A percentile compares a stretch with the other conserved stretches of the same genome.
These are phyloP conservation scores for Trichoderma sp. DNA, from an alignment of 2,329 filamentous ascomycete genomes.

Conservation along the genomic window DNA sequence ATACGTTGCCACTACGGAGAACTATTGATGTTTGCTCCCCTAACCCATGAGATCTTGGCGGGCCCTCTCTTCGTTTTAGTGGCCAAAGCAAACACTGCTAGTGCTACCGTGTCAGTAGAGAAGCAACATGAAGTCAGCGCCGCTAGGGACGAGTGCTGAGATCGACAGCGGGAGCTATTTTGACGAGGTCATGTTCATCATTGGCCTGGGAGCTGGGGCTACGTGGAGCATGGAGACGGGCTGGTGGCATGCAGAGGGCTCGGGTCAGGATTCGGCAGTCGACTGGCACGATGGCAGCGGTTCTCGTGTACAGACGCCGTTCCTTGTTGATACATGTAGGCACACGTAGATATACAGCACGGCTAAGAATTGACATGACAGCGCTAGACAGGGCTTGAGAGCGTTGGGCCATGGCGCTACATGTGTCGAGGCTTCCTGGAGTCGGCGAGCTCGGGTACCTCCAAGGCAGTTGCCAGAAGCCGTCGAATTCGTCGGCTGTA, in stretches of 20 bases:
- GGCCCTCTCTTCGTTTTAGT: slow-evolving; percentile 12
- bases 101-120: background rate
- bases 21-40: background rate
- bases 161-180: slow-evolving; percentile 19
- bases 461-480: background rate
- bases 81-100: background rate
- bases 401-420: background rate
- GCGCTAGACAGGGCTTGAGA: background rate
- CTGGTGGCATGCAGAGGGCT: background rate
- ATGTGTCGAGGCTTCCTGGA: background rate
- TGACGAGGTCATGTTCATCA: background rate
- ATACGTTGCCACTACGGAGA: background rate
- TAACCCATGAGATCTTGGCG: slow-evolving; percentile 13
- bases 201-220: background rate
- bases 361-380: background rate
- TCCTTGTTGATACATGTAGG: background rate
- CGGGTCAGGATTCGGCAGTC: background rate
- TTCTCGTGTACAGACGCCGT: background rate
- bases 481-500: background rate
- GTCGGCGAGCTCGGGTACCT: background rate
- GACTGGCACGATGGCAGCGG: background rate
- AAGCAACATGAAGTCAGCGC: background rate
- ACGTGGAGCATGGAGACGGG: background rate
- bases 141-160: background rate
- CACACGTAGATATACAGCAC: background rate